Evolutionary conservation across 768 basidiomycete species (phyloP).

Genomic region (Suillus weaverae): DNA sequence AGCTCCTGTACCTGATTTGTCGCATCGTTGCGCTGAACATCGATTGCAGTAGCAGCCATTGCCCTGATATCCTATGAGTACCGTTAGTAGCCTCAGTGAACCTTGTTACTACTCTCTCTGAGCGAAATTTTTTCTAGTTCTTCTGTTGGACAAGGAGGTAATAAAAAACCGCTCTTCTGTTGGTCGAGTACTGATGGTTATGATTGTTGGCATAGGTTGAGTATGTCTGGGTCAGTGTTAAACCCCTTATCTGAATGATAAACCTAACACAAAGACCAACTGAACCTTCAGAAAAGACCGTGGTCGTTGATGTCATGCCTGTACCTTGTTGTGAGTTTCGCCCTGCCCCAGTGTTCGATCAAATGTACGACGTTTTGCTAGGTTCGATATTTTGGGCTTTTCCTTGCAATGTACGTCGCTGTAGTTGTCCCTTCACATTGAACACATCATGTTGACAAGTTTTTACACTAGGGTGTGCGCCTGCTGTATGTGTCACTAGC

Average conservation of each 20-base stretch:
- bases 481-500: constrained; percentile 1
- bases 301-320: constrained; percentile 3
- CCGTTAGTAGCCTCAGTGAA: background rate
- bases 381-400: constrained; percentile 4
- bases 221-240: constrained; percentile 1
- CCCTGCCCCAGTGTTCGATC: background rate
- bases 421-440: background rate
- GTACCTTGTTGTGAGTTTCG: background rate
- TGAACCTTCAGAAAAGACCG: background rate
- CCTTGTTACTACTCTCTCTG: background rate
- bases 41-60: background rate
- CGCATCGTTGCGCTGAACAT: background rate
- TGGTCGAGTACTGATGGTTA: background rate
- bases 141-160: constrained; percentile 1
- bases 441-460: background rate
- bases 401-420: background rate
- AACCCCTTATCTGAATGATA: background rate
- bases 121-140: background rate
- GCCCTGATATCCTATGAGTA: constrained; percentile 2
- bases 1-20: background rate
- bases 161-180: no score
- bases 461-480: background rate
- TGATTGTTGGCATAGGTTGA: background rate
- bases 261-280: background rate
- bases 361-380: background rate